phyloP scores from a whole-genome alignment of 73 alveolate genomes.

The Diophrys appendiculata region DNA sequence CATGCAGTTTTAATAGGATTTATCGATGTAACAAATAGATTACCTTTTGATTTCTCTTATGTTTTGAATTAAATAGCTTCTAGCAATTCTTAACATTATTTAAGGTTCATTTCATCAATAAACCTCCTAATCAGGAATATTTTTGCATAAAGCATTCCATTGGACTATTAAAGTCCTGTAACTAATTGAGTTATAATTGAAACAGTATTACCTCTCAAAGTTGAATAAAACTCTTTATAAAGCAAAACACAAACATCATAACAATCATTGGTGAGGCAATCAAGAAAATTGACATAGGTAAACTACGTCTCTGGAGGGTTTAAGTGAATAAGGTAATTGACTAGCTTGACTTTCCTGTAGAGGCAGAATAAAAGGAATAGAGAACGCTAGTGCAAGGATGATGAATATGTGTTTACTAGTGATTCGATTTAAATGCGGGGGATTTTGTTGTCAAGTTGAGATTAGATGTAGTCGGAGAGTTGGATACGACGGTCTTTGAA shows the following conservation, averaged over 20 bases:
- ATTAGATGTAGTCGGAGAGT: no score
- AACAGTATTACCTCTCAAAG: no score
- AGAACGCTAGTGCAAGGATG: no score
- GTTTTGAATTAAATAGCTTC: conserved; percentile 37
- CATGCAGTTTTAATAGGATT: conserved; percentile 57
- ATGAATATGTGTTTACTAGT: no score
- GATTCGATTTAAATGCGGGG: no score
- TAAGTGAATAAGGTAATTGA: conserved; percentile 11
- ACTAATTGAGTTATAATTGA: conserved; percentile 38
- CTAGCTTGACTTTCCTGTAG: conserved; percentile 13
- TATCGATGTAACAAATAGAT: conserved; percentile 34
- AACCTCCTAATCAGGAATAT: conserved; percentile 52
- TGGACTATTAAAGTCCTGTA: conserved; percentile 43
- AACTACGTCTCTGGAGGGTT: no score
- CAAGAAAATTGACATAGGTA: conserved; percentile 21
- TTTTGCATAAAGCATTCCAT: conserved; percentile 60
- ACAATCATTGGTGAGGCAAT: conserved; percentile 52
- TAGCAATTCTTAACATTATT: conserved; percentile 35
- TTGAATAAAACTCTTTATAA: conserved; percentile 41
- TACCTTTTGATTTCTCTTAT: conserved; percentile 30
- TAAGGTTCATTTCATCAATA: conserved; percentile 31
- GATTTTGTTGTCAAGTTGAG: no score
- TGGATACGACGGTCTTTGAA: no score
- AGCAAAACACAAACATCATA: conserved; percentile 65
- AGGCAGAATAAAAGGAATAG: conserved; percentile 12